Conservation (phyloP, 768 basidiomycete species). For the Coprinopsis cinerea region DNA sequence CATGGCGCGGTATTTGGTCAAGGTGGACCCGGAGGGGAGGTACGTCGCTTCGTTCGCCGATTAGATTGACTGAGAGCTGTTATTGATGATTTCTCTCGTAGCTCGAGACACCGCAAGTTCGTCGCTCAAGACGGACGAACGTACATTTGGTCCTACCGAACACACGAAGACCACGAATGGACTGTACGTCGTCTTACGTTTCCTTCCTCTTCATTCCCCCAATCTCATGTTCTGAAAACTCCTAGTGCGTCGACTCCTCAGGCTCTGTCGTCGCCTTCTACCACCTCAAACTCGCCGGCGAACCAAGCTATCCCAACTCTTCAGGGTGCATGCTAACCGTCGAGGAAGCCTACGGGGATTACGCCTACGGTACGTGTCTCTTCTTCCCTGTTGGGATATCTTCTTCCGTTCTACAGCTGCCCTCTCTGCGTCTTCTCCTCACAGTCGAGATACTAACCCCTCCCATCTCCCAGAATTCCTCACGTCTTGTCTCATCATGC, state of each 20-base stretch:
- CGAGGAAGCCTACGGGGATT: slow-evolving; percentile 51
- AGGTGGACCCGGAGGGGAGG: slow-evolving; percentile 36
- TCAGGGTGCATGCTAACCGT: slow-evolving; percentile 61
- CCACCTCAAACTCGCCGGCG: slow-evolving; percentile 47
- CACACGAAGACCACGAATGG: slow-evolving; percentile 53
- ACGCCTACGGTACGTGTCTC: slow-evolving; percentile 50
- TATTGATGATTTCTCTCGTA: slow-evolving; percentile 6
- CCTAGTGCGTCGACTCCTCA: slow-evolving; percentile 49
- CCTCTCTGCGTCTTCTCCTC: no score
- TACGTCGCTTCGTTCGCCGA: slow-evolving; percentile 16
- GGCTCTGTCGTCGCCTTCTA: slow-evolving; percentile 57
- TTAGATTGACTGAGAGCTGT: slow-evolving; percentile 1
- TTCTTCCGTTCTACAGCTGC: no score
- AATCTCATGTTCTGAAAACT: neutral
- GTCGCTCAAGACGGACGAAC: slow-evolving; percentile 52
- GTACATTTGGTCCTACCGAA: slow-evolving; percentile 54
- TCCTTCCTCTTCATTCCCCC: slow-evolving; percentile 2
- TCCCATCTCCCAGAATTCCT: no score
- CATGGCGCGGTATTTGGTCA: slow-evolving; percentile 51
- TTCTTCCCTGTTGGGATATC: no score
- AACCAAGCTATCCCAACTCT: slow-evolving; percentile 46
- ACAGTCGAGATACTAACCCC: no score
- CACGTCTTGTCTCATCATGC: no score
- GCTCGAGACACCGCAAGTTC: slow-evolving; percentile 42
- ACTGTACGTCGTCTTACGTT: slow-evolving; percentile 37